A percentile compares a stretch with the other conserved stretches of the same genome.
Evolutionary conservation across 2,329 filamentous ascomycete genomes (phyloP).

Genomic region (Exophiala calicioides): DNA sequence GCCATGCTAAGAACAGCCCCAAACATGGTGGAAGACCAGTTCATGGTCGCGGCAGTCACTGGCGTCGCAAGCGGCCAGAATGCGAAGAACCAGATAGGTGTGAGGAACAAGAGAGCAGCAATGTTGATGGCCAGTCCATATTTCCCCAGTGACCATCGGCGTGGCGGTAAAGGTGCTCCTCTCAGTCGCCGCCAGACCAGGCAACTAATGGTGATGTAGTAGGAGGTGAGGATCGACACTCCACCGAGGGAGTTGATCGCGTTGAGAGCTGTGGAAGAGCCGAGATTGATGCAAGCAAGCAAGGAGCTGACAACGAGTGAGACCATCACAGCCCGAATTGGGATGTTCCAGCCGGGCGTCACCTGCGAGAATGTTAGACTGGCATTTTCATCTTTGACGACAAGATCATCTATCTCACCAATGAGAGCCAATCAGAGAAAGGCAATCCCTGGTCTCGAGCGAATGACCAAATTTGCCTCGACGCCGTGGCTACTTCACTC

Average conservation of each 20-base stretch:
- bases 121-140: slow-evolving; percentile 38
- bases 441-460: slow-evolving; percentile 45
- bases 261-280: slow-evolving; percentile 41
- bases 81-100: slow-evolving; percentile 38
- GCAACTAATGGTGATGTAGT: slow-evolving; percentile 44
- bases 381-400: not conserved
- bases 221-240: slow-evolving; percentile 40
- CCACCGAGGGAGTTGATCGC: slow-evolving; percentile 42
- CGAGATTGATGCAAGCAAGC: slow-evolving; percentile 39
- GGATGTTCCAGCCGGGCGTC: slow-evolving; percentile 39
- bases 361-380: slow-evolving; percentile 4
- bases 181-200: slow-evolving; percentile 47
- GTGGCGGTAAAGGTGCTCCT: slow-evolving; percentile 43
- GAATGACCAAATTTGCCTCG: slow-evolving; percentile 60
- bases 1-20: slow-evolving; percentile 46
- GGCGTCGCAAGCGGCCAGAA: slow-evolving; percentile 40
- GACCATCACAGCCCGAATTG: slow-evolving; percentile 38
- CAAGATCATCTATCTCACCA: not conserved
- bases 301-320: slow-evolving; percentile 48
- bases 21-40: slow-evolving; percentile 46
- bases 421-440: slow-evolving; percentile 3
- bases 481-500: slow-evolving; percentile 59
- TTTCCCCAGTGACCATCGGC: slow-evolving; percentile 42
- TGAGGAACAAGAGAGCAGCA: slow-evolving; percentile 38
- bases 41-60: slow-evolving; percentile 39